Evolutionary conservation across 2,329 filamentous ascomycete species (phyloP).

Genomic region (Ceratocystis harringtonii): DNA sequence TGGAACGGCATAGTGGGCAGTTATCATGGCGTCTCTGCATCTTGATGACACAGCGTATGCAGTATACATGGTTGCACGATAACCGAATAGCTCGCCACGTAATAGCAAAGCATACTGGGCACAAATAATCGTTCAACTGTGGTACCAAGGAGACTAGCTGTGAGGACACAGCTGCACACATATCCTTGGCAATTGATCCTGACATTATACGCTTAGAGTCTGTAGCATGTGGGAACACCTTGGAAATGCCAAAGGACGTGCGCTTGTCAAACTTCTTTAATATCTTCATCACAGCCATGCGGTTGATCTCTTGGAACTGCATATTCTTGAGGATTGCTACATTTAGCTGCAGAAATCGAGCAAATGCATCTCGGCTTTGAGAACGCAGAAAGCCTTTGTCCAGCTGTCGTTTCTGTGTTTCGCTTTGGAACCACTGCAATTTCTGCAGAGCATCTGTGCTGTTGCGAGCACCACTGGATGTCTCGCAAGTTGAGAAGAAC

Average conservation of each 20-base stretch:
- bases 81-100: constrained; percentile 71
- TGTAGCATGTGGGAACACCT: constrained; percentile 45
- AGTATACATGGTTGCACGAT: constrained; percentile 62
- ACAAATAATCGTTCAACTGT: constrained; percentile 70
- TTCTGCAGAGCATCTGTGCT: constrained; percentile 51
- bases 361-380: constrained; percentile 48
- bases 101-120: constrained; percentile 64
- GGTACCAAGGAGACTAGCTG: constrained; percentile 61
- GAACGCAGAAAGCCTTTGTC: constrained; percentile 48
- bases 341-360: constrained; percentile 59
- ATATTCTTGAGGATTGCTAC: constrained; percentile 61
- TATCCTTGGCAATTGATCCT: constrained; percentile 54
- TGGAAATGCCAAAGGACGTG: constrained; percentile 55
- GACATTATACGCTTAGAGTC: constrained; percentile 46
- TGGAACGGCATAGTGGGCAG: constrained; percentile 63
- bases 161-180: constrained; percentile 59
- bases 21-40: constrained; percentile 56
- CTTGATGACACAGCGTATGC: constrained; percentile 68
- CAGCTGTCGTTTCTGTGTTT: constrained; percentile 46
- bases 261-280: constrained; percentile 86
- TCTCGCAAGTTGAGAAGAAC: constrained; percentile 67
- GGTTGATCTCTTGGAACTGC: constrained; percentile 74
- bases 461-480: constrained; percentile 51
- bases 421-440: constrained; percentile 56
- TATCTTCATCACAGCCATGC: constrained; percentile 63